A percentile compares a stretch with the other conserved stretches of the same genome.
These are phyloP conservation scores for Xylariaceae sp. DNA, from an alignment of 2,329 filamentous ascomycete species.

Conservation along the genomic window DNA sequence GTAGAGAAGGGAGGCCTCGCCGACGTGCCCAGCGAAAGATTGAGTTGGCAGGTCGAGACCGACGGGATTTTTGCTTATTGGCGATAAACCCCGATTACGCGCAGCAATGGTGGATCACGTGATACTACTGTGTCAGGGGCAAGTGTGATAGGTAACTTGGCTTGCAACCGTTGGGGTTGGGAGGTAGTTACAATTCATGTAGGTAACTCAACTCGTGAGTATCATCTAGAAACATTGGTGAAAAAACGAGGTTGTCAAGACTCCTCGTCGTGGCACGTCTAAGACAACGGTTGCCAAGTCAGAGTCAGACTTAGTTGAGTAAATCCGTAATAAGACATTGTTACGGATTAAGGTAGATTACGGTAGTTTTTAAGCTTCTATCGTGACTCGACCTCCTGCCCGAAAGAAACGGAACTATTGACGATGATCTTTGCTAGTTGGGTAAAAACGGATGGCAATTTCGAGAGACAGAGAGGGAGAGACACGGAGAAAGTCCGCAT, in stretches of 20 bases:
- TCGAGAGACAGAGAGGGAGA: neutral
- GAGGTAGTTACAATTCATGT: neutral
- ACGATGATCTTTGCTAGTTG: constrained; percentile 12
- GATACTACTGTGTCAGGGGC: constrained; percentile 9
- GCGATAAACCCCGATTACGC: constrained; percentile 8
- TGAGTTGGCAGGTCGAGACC: neutral
- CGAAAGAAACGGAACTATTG: constrained; percentile 10
- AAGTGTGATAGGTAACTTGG: neutral
- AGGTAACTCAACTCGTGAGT: neutral
- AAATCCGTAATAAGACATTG: neutral
- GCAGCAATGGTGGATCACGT: constrained; percentile 14
- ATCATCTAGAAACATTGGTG: no score
- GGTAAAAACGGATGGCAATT: constrained; percentile 11
- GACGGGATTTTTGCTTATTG: neutral
- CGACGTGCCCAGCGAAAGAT: neutral
- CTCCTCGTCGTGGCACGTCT: neutral
- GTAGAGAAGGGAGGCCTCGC: no score
- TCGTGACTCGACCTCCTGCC: neutral
- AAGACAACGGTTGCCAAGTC: constrained; percentile 1
- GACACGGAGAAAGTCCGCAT: neutral
- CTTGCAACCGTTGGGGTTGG: neutral
- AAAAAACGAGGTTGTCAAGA: neutral
- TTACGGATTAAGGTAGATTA: no score
- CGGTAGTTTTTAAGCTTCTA: neutral
- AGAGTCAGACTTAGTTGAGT: neutral